Evolutionary conservation across 2,329 filamentous ascomycete genomes (phyloP).

Genomic region (Botrytis porri): DNA sequence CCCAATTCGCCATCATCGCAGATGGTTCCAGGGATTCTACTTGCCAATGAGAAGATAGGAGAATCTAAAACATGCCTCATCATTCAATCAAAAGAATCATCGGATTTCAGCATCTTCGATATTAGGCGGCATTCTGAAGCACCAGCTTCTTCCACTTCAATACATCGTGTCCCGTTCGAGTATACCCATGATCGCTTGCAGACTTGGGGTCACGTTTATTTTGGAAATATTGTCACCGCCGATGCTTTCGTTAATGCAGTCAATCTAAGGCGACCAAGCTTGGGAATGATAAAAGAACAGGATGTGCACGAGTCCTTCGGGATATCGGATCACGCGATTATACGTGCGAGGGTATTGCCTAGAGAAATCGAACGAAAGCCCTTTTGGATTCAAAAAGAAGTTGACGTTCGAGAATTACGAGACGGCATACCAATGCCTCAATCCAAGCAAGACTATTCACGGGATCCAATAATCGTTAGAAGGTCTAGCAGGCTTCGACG

Average conservation of each 20-base stretch:
- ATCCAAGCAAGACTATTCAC: not conserved
- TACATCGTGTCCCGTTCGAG: conserved; percentile 27
- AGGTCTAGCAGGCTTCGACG: conserved; percentile 27
- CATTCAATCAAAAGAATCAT: not conserved
- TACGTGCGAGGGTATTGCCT: conserved; percentile 47
- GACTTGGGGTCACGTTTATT: conserved; percentile 44
- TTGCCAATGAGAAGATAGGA: not conserved
- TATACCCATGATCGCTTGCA: conserved; percentile 41
- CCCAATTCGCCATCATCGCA: not conserved
- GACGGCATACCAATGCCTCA: conserved; percentile 41
- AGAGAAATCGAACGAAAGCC: conserved; percentile 42
- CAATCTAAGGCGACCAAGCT: conserved; percentile 40
- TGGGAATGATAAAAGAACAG: conserved; percentile 17
- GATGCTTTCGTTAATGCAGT: conserved; percentile 48
- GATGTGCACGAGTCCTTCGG: not conserved
- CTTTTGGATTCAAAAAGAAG: conserved; percentile 49
- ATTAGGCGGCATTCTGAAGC: not conserved
- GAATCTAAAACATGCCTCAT: not conserved
- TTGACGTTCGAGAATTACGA: conserved; percentile 49
- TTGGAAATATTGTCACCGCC: conserved; percentile 43
- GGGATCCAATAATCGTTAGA: conserved; percentile 13
- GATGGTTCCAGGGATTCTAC: not conserved
- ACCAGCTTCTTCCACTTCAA: not conserved
- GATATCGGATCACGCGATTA: conserved; percentile 33
- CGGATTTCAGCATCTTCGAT: not conserved